phyloP scores from a whole-genome alignment of 2,329 filamentous ascomycete species.

The Monilinia fructigena region DNA sequence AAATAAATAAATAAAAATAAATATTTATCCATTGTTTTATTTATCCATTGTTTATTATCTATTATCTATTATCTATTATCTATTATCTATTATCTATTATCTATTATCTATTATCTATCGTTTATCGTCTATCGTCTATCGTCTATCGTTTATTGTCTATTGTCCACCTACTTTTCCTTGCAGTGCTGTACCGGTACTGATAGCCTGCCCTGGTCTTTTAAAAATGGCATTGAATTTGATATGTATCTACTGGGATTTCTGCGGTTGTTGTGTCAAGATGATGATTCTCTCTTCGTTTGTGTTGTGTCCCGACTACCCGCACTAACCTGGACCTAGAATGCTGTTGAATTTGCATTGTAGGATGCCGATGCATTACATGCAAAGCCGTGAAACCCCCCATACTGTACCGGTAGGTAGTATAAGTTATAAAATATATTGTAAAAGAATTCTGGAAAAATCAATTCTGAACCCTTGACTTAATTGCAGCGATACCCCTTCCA shows the following conservation, averaged over 20 bases:
- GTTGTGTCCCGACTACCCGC: neutral
- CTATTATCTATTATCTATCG: too few species aligned
- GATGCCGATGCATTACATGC: neutral
- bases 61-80: too few species aligned
- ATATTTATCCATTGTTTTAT: too few species aligned
- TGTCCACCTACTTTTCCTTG: neutral
- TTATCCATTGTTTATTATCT: too few species aligned
- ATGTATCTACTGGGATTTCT: neutral
- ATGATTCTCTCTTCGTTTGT: neutral
- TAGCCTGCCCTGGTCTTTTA: neutral
- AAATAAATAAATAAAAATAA: too few species aligned
- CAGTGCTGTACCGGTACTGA: neutral
- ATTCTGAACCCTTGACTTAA: neutral
- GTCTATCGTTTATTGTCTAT: too few species aligned
- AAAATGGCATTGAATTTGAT: slow-evolving; percentile 8
- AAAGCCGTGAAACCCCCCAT: too few species aligned
- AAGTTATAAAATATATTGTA: too few species aligned
- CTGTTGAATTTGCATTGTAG: neutral
- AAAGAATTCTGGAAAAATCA: too few species aligned
- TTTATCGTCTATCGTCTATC: too few species aligned
- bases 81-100: too few species aligned
- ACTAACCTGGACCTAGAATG: neutral
- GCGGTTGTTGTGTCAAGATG: neutral
- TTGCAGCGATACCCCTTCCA: slow-evolving; percentile 4
- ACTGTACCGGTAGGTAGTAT: too few species aligned